Evolutionary conservation across 169 alveolate species (phyloP).

Genomic region (Babesia bigemina): DNA sequence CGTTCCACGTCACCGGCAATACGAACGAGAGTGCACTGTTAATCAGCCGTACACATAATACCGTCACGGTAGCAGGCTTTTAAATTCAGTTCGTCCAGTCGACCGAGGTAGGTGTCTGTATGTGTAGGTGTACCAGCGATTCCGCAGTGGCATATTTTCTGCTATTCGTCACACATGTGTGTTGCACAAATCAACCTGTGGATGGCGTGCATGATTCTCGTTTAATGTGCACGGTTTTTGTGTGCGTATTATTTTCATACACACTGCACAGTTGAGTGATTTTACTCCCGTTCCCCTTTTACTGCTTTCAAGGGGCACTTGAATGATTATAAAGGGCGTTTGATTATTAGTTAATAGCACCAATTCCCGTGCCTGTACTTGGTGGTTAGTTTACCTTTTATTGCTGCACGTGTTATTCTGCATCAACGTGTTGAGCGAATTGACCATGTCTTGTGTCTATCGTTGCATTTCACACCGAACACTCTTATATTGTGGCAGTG

Average conservation of each 20-base stretch:
- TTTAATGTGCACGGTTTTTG: neutral
- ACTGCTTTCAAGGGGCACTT: too few species aligned
- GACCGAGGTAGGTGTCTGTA: constrained; percentile 22
- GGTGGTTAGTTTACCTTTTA: too few species aligned
- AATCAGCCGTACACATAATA: constrained; percentile 6
- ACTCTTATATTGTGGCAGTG: too few species aligned
- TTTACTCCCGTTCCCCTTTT: too few species aligned
- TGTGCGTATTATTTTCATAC: neutral
- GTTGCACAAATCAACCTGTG: neutral
- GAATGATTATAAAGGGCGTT: too few species aligned
- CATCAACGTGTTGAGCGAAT: too few species aligned
- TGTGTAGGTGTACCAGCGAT: constrained; percentile 9
- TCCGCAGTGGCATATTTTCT: too few species aligned
- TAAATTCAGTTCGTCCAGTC: neutral
- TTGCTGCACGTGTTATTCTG: too few species aligned
- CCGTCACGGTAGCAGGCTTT: constrained; percentile 4
- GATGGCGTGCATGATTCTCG: neutral
- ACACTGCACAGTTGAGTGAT: neutral
- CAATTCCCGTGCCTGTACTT: too few species aligned
- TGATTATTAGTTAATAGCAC: too few species aligned
- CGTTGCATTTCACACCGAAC: neutral
- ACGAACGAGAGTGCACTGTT: neutral
- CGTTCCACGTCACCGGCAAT: neutral
- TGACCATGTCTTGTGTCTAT: neutral
- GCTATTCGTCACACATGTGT: neutral